phyloP scores from a whole-genome alignment of 148 eudicot species.

The Rheum nobile region DNA sequence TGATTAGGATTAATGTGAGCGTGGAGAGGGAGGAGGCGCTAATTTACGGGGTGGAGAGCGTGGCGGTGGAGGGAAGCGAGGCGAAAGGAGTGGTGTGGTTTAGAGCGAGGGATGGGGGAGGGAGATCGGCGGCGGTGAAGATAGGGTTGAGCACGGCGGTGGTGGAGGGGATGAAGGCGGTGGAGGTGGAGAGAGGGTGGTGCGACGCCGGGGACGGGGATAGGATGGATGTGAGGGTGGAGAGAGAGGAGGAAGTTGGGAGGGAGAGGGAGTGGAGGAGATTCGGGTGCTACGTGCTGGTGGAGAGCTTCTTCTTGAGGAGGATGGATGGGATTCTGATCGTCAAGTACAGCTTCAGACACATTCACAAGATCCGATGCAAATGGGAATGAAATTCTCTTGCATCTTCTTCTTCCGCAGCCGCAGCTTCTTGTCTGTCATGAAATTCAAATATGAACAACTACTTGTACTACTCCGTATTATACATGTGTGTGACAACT shows the following conservation, averaged over 20 bases:
- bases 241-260: conserved; percentile 12
- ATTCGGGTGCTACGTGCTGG: conserved; percentile 48
- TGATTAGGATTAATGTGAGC: conserved; percentile 24
- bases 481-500: too few species aligned
- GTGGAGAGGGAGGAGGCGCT: conserved; percentile 35
- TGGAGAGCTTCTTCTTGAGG: conserved; percentile 48
- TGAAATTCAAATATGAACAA: too few species aligned
- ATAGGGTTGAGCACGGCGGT: conserved; percentile 35
- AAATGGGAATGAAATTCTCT: conserved; percentile 55
- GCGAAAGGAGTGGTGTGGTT: conserved; percentile 32
- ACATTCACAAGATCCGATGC: conserved; percentile 33
- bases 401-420: too few species aligned
- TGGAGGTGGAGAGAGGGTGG: conserved; percentile 51
- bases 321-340: conserved; percentile 52
- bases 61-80: conserved; percentile 21
- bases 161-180: conserved; percentile 45
- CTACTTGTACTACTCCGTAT: too few species aligned
- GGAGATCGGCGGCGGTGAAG: conserved; percentile 11
- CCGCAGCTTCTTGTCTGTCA: too few species aligned
- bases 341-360: conserved; percentile 46
- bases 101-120: conserved; percentile 13
- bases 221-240: conserved; percentile 17
- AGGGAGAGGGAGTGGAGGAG: conserved; percentile 32
- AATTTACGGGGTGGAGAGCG: conserved; percentile 29
- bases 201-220: conserved; percentile 21